Conservation (phyloP, 768 basidiomycete species). For the Asterophora parasitica region DNA sequence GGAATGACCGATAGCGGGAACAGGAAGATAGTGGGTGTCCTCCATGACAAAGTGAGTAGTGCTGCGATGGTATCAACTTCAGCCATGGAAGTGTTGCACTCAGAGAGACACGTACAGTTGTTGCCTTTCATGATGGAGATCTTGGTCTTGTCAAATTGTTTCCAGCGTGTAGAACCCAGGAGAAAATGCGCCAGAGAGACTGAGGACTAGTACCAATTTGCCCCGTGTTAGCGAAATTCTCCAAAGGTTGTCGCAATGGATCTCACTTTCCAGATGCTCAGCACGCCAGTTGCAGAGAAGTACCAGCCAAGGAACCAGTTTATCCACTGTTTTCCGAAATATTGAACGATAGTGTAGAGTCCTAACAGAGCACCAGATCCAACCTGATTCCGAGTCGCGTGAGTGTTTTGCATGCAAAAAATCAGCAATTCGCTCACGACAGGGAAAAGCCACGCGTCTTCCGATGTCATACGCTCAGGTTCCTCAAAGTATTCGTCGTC, state of each 20-base stretch:
- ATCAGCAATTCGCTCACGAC: conserved; percentile 42
- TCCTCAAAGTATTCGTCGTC: conserved; percentile 60
- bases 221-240: background rate
- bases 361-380: conserved; percentile 68
- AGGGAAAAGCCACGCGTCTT: conserved; percentile 74
- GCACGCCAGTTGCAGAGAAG: conserved; percentile 60
- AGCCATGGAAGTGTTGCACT: background rate
- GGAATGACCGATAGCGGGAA: conserved; percentile 60
- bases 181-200: conserved; percentile 45
- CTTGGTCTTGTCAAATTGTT: conserved; percentile 43
- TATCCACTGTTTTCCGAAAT: conserved; percentile 76
- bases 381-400: conserved; percentile 42
- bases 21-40: conserved; percentile 53
- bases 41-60: conserved; percentile 38
- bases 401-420: background rate
- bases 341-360: conserved; percentile 67
- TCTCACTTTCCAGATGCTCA: conserved; percentile 65
- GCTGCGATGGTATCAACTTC: conserved; percentile 20
- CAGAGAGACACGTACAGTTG: conserved; percentile 31
- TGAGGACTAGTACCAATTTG: conserved; percentile 40
- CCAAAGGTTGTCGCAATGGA: background rate
- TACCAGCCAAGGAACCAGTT: conserved; percentile 78
- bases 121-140: conserved; percentile 42
- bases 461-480: conserved; percentile 56
- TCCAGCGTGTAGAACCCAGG: conserved; percentile 54